These are phyloP conservation scores for Amoeboaphelidium occidentale DNA, from an alignment of 371 early-diverging fungal genomes.

Conservation along the genomic window DNA sequence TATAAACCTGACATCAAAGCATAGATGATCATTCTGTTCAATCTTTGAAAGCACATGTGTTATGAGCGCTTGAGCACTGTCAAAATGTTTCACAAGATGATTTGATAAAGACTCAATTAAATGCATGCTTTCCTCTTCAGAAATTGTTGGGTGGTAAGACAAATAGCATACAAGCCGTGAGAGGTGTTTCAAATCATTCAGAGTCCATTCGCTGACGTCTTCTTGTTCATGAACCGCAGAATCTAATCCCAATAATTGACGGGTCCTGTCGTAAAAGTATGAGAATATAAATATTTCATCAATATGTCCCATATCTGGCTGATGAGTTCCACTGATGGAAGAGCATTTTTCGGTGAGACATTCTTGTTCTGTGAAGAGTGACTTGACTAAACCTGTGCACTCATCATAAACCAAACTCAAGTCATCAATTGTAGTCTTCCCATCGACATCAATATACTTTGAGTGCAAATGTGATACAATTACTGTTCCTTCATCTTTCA, in stretches of 20 bases:
- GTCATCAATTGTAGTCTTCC: slow-evolving; percentile 8
- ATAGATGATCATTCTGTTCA: background rate
- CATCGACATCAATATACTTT: slow-evolving; percentile 2
- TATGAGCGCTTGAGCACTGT: background rate
- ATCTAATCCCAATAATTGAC: background rate
- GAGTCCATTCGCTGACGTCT: background rate
- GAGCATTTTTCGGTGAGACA: slow-evolving; percentile 29
- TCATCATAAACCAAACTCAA: slow-evolving; percentile 11
- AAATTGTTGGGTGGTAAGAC: background rate
- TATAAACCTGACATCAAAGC: background rate
- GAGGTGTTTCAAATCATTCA: background rate
- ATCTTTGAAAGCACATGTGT: background rate
- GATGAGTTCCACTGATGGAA: slow-evolving; percentile 74
- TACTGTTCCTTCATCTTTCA: slow-evolving; percentile 1
- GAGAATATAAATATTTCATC: slow-evolving; percentile 75
- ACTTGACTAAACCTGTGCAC: slow-evolving; percentile 16
- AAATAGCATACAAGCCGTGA: background rate
- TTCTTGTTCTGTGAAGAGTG: slow-evolving; percentile 17
- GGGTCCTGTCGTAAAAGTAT: slow-evolving; percentile 55
- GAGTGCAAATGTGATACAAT: background rate
- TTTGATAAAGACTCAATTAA: too few species aligned
- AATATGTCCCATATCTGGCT: slow-evolving; percentile 35
- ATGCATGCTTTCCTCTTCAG: too few species aligned
- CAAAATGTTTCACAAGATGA: background rate
- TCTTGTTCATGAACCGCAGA: background rate